A percentile compares a stretch with the other conserved stretches of the same genome.
These are phyloP conservation scores for Daldinia sp. DNA, from an alignment of 2,329 filamentous ascomycete genomes.

Conservation along the genomic window DNA sequence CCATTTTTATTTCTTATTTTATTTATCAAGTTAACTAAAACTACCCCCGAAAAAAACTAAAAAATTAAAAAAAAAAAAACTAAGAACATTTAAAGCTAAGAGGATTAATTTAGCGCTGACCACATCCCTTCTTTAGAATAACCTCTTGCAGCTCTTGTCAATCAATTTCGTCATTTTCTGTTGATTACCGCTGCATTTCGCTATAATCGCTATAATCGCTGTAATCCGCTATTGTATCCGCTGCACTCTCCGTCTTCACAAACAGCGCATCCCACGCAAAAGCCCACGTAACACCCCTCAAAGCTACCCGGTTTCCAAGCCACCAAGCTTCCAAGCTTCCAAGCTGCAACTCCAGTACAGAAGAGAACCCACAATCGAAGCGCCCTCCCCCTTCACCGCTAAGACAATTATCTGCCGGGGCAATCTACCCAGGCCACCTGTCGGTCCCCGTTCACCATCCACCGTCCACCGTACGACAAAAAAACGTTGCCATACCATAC, in stretches of 20 bases:
- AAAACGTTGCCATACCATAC: conserved; percentile 4
- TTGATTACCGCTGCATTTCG: conserved; percentile 4
- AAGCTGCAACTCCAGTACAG: neutral
- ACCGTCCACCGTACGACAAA: conserved; percentile 14
- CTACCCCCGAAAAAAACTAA: too few species aligned
- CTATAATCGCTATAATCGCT: neutral
- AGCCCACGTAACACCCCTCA: too few species aligned
- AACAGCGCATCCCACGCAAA: conserved; percentile 3
- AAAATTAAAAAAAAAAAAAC: too few species aligned
- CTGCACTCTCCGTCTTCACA: conserved; percentile 14
- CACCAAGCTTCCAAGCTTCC: too few species aligned
- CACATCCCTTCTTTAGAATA: conserved; percentile 32
- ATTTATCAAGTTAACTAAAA: conserved; percentile 3
- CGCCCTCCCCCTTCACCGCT: neutral
- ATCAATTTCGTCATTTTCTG: conserved; percentile 37
- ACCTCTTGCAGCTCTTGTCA: conserved; percentile 12
- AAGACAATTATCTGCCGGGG: neutral
- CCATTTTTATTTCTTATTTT: conserved; percentile 16
- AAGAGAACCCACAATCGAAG: conserved; percentile 9
- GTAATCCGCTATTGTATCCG: too few species aligned
- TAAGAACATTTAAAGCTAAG: conserved; percentile 22
- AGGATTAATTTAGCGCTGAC: conserved; percentile 30
- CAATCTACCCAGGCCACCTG: neutral
- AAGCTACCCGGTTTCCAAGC: too few species aligned
- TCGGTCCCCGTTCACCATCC: conserved; percentile 1